phyloP scores from a whole-genome alignment of 2,329 filamentous ascomycete species.

The Ophiostoma piceae region DNA sequence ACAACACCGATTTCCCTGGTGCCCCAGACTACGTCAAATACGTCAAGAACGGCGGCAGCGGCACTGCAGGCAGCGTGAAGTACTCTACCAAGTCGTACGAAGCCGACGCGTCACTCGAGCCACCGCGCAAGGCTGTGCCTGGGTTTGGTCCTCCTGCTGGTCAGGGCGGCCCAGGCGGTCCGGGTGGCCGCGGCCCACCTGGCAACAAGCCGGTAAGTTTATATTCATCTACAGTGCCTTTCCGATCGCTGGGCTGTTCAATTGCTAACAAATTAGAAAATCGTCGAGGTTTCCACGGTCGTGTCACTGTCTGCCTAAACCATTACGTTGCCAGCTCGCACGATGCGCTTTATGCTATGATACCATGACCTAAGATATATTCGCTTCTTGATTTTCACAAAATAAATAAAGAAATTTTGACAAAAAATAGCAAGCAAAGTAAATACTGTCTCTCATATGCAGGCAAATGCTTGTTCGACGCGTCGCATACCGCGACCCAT shows the following conservation, averaged over 20 bases:
- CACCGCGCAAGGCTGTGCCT: conserved; percentile 1
- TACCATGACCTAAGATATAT: neutral
- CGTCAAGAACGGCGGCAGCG: conserved; percentile 33
- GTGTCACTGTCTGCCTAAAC: neutral
- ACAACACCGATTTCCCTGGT: conserved; percentile 42
- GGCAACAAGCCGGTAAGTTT: neutral
- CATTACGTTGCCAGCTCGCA: neutral
- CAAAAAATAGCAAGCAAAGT: neutral
- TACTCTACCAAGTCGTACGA: conserved; percentile 30
- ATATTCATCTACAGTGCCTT: neutral
- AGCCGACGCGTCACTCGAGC: conserved; percentile 1
- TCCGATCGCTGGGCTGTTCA: neutral
- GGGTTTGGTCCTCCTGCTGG: neutral
- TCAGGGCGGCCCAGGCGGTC: neutral
- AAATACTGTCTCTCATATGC: neutral
- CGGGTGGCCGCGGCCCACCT: neutral
- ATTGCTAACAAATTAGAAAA: neutral
- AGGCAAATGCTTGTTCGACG: neutral
- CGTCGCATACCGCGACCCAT: neutral
- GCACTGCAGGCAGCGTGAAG: conserved; percentile 24
- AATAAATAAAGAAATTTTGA: neutral
- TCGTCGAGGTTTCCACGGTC: neutral
- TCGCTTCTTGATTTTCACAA: neutral
- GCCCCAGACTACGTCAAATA: conserved; percentile 42
- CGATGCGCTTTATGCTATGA: neutral